These are phyloP conservation scores for Pelagophyceae sp. DNA, from an alignment of 352 stramenopile species.

Conservation along the genomic window DNA sequence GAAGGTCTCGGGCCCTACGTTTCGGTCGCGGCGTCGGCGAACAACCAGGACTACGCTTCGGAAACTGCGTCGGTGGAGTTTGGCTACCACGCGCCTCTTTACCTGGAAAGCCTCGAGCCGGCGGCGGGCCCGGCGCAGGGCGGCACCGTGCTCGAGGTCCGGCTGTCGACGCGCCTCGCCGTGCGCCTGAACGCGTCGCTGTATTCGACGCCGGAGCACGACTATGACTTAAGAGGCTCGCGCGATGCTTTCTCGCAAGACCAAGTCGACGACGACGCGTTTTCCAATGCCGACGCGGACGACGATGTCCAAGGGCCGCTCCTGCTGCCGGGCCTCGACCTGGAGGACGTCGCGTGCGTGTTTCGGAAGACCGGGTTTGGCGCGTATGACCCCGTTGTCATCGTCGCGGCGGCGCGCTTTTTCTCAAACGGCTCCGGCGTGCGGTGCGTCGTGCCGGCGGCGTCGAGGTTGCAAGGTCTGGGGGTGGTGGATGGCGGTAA, in stretches of 20 bases:
- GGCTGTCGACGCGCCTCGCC: constrained; percentile 13
- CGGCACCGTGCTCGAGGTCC: constrained; percentile 36
- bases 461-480: neutral
- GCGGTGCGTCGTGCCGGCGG: neutral
- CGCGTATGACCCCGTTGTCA: neutral
- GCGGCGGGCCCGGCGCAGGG: constrained; percentile 30
- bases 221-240: no score
- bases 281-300: constrained; percentile 15
- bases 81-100: constrained; percentile 32
- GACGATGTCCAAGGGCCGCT: constrained; percentile 12
- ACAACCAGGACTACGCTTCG: constrained; percentile 28
- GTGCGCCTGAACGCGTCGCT: neutral
- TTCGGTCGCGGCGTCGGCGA: constrained; percentile 32
- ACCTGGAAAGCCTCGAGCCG: constrained; percentile 30
- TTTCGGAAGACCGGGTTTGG: constrained; percentile 22
- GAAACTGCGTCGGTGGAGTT: constrained; percentile 23
- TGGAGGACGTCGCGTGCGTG: constrained; percentile 27
- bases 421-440: constrained; percentile 21
- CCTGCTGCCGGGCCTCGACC: neutral
- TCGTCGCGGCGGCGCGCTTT: constrained; percentile 20
- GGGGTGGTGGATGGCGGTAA: neutral
- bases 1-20: constrained; percentile 18
- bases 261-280: constrained; percentile 1
- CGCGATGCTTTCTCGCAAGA: neutral
- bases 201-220: neutral